Evolutionary conservation across 2,329 filamentous ascomycete species (phyloP), one percentile per base, ranked within the genome.

Genomic region (Penicillium glabrum): DNA sequence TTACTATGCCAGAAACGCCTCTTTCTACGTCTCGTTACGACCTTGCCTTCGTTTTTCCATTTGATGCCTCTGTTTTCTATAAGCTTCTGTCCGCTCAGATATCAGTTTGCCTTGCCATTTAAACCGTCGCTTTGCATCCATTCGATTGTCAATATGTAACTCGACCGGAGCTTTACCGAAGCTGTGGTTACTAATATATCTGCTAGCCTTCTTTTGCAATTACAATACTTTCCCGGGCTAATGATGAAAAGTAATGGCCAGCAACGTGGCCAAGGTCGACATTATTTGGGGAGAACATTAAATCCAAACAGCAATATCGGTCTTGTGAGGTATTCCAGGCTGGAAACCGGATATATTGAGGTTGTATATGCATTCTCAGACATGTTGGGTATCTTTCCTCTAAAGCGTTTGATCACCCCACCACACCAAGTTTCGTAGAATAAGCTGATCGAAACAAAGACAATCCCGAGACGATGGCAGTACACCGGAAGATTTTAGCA

Each of bases 301-400:
- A 19, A 10, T 0, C 10, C 5, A 19, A 39, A 19, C n/a, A 19
- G 35, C n/a, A 19, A 9, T 8, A 19, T 9, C 5, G 31, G 14
- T 14, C 5, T 33, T 37, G 19, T n/a, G 16, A 39, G 9, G 35
- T 19, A 19, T 41, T 19, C 19, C 10, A 29, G 39, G 24, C n/a
- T 33, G 49, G 7, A 31, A 47, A 46, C 27, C 33, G 41, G 46
- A 59, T 59, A 51, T 51, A 57, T 56, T 55, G 49, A 59, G 51
- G 46, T 51, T 54, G 47, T 60, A 56, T 63, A 56, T 64, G 61
- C 54, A 61, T 54, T 61, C 58, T 57, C 46, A 51, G 57, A 58
- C 49, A 52, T 55, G 46, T 56, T 61, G 65, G 65, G 63, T 65
- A 65, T 65, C 57, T 65, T 63, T 58, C 57, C 56, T 62, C 55